Evolutionary conservation across 192 early-diverging fungal genomes (phyloP), one percentile per base, ranked within the genome.

Genomic region (Rhizophlyctis rosea): DNA sequence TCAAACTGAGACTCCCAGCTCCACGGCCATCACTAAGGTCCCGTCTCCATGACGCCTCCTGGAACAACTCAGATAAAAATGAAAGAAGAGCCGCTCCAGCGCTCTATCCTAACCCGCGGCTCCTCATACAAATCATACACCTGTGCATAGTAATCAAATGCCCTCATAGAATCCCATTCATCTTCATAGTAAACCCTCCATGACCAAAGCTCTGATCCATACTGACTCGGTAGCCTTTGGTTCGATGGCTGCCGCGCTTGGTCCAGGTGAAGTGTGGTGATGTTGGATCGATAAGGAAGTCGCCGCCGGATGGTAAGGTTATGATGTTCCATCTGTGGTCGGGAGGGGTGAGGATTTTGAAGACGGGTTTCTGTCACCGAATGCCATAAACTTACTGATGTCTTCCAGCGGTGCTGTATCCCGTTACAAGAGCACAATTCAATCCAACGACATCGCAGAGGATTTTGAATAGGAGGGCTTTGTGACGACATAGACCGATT

Each of bases 201-300:
- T 81, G 79, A 36, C 79, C 79, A 62, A 81, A 81, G 21, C 71
- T 74, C 4, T 50, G 48, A 36, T 77, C 72, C 27, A 61, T 51
- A 1, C 55, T 50, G 3, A 77, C 62, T 2, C 63, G 51, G 60
- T 81, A 81, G 31, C 61, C 79, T 36, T 71, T 71, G 24, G 71
- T 73, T 13, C 79, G 64, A 1, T 49, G 25, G 34, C 68, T 71
- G 23, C 79, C 79, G 30, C 70, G 68, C 59, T 66, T 75, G 16
- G 79, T 74, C 79, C 79, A 81, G 3, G 79, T 81, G 50, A 81
- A 81, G 59, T 72, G 72, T 0, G 75, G 75, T 5, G 75, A 77
- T 25, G 79, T 81, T 0, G 79, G 70, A 53, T 81, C 79, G 52
- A 81, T 73, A 23, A 81, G 34, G 27, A 53, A 81, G 67, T 67